Conservation (phyloP, 768 basidiomycete species). For the Amanita rimosa region DNA sequence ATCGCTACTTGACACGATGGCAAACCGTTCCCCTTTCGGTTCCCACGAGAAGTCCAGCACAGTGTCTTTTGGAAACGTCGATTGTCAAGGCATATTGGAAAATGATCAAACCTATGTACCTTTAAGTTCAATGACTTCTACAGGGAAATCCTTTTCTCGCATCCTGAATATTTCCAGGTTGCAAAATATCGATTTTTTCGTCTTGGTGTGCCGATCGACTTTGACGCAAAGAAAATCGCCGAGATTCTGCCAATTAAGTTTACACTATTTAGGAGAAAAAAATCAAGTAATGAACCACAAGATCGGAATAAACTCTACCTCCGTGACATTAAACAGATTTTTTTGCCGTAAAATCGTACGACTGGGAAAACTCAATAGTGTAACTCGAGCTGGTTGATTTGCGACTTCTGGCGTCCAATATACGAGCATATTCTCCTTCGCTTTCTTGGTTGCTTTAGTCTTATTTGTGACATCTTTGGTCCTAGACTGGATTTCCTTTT, state of each 20-base stretch:
- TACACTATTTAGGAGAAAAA: slow-evolving; percentile 51
- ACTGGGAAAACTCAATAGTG: slow-evolving; percentile 83
- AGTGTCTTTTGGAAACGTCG: slow-evolving; percentile 45
- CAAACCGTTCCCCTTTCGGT: slow-evolving; percentile 94
- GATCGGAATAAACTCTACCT: slow-evolving; percentile 30
- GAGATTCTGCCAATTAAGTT: slow-evolving; percentile 96
- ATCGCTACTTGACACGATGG: slow-evolving; percentile 88
- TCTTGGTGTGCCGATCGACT: slow-evolving; percentile 97
- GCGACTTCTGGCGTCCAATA: slow-evolving; percentile 97
- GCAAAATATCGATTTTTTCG: slow-evolving; percentile 96
- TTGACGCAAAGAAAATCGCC: slow-evolving; percentile 98
- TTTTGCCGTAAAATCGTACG: slow-evolving; percentile 81
- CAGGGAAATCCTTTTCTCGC: slow-evolving; percentile 94
- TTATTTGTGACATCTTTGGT: slow-evolving; percentile 17
- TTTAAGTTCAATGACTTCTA: slow-evolving; percentile 96
- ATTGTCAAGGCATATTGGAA: background rate
- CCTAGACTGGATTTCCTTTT: slow-evolving; percentile 32
- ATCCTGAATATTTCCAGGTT: slow-evolving; percentile 97
- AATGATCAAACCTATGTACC: slow-evolving; percentile 31
- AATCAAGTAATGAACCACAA: slow-evolving; percentile 2
- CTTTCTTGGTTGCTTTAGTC: slow-evolving; percentile 46
- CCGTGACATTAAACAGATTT: slow-evolving; percentile 95
- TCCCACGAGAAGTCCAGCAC: slow-evolving; percentile 98
- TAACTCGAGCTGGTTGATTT: slow-evolving; percentile 95
- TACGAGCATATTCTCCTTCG: slow-evolving; percentile 83